These are phyloP conservation scores for Fragaria ananassa DNA, from an alignment of 306 rosid species.

Conservation along the genomic window DNA sequence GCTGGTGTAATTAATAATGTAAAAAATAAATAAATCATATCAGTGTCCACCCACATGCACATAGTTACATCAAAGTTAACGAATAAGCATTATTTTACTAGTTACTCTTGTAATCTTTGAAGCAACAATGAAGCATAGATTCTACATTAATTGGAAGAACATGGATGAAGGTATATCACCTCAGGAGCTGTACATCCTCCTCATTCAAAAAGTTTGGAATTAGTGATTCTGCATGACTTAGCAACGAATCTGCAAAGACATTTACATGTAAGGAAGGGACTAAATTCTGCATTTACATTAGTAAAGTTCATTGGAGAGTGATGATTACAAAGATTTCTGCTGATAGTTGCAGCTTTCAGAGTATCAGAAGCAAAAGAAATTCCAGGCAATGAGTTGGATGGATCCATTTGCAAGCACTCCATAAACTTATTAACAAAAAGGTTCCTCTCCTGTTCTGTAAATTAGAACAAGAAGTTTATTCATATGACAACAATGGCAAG, in stretches of 20 bases:
- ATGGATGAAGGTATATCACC: conserved; percentile 39
- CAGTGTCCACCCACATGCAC: background rate
- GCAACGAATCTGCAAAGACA: conserved; percentile 72
- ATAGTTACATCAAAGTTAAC: background rate
- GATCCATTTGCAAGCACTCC: conserved; percentile 80
- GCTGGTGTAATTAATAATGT: conserved; percentile 6
- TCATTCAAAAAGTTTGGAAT: conserved; percentile 71
- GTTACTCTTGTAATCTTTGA: background rate
- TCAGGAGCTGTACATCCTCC: conserved; percentile 87
- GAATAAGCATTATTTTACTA: background rate
- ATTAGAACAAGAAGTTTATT: conserved; percentile 26
- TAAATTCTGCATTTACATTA: conserved; percentile 11
- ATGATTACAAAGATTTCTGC: conserved; percentile 79
- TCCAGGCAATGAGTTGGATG: conserved; percentile 56
- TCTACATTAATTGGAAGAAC: background rate
- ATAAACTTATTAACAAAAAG: conserved; percentile 72
- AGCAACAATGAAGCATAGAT: background rate
- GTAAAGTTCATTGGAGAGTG: conserved; percentile 15
- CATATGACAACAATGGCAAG: conserved; percentile 24
- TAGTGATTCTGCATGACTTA: conserved; percentile 90
- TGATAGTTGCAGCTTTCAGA: conserved; percentile 52
- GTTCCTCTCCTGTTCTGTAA: conserved; percentile 88
- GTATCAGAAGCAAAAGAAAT: conserved; percentile 59
- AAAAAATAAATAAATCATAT: background rate
- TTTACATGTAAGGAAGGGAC: conserved; percentile 32